Base-by-base conservation (phyloP, 192 early-diverging fungal species). In the Backusella mclennaniae region DNA sequence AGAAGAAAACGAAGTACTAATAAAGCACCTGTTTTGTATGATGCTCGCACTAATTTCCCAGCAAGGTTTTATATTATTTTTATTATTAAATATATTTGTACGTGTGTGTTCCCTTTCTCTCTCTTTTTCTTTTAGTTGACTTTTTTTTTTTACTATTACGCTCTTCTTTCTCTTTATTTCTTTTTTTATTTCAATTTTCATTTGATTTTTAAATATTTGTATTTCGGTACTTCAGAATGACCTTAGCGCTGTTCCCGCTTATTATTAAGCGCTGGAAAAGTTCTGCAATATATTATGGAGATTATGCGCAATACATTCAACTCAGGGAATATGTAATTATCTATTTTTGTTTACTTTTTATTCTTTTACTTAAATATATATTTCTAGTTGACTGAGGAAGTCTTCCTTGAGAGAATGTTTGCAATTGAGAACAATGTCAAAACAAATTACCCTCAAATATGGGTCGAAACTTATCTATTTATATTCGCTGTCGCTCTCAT, bases 381-480 rank as follows among this genome's bases (percentile, higher is more conserved):
- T 39, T 39, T 39, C 26, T 35, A 46, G 23, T 8, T 41, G 23
- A 71, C 23, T 19, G 23, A 75, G 21, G 77, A 74, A n/a, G 46
- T 69, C 12, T 74, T 79, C n/a, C 19, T 69, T 69, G 42, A 46
- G 1, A 73, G 77, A 26, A 46, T 73, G 17, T 52, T 69, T 39
- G 29, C 42, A 11, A 36, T 79, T 42, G 17, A 67, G 31, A 0
- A 69, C 0, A 33, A 73, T 33, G 63, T 79, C 11, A 42, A 44
- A 11, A 59, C 21, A 49, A 41, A 35, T 21, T 79, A 68, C 19
- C 77, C 77, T 12, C 66, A 66, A 39, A 59, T 73, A 26, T 46
- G 53, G 67, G 8, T 69, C 4, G 77, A 79, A 9, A 73, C 66
- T 21, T 79, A 79, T 42, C n/a, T 79, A 9, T 79, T 73, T 49